Evolutionary conservation across 495 filamentous ascomycete genomes (phyloP).

Genomic region (Penicillium chermesinum): DNA sequence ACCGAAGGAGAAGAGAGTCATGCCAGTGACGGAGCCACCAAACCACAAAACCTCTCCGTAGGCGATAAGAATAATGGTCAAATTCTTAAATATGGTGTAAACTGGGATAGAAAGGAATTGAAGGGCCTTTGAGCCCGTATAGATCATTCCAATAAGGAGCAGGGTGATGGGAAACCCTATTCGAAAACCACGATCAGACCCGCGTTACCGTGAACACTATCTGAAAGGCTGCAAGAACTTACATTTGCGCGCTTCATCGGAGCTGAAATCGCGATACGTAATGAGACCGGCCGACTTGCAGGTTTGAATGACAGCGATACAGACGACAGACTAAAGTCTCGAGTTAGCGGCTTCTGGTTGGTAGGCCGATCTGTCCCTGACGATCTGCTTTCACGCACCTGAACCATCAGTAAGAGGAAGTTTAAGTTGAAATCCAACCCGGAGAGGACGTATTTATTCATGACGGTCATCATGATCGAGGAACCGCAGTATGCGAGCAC

Average conservation of each 20-base stretch:
- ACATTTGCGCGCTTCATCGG: constrained; percentile 91
- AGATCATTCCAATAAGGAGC: constrained; percentile 98
- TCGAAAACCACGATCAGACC: background rate
- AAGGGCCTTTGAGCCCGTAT: constrained; percentile 92
- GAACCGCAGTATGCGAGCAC: constrained; percentile 89
- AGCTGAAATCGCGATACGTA: constrained; percentile 84
- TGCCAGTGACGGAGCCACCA: constrained; percentile 81
- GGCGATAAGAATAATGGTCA: constrained; percentile 97
- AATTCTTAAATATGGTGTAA: constrained; percentile 99
- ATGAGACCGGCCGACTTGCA: constrained; percentile 83
- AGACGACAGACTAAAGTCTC: constrained; percentile 74
- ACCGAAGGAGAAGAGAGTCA: constrained; percentile 92
- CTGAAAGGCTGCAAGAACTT: constrained; percentile 19
- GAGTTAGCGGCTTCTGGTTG: background rate
- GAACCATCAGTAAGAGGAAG: constrained; percentile 86
- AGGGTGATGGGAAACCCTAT: constrained; percentile 96
- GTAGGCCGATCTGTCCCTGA: background rate
- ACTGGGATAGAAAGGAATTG: constrained; percentile 97
- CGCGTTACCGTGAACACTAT: background rate
- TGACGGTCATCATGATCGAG: constrained; percentile 97
- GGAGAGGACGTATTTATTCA: constrained; percentile 97
- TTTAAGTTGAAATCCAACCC: constrained; percentile 91
- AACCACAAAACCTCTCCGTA: constrained; percentile 99
- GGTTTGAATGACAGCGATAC: constrained; percentile 78
- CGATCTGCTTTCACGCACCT: constrained; percentile 68